Evolutionary conservation across 768 basidiomycete species (phyloP).

Genomic region (Royoungia palumana): DNA sequence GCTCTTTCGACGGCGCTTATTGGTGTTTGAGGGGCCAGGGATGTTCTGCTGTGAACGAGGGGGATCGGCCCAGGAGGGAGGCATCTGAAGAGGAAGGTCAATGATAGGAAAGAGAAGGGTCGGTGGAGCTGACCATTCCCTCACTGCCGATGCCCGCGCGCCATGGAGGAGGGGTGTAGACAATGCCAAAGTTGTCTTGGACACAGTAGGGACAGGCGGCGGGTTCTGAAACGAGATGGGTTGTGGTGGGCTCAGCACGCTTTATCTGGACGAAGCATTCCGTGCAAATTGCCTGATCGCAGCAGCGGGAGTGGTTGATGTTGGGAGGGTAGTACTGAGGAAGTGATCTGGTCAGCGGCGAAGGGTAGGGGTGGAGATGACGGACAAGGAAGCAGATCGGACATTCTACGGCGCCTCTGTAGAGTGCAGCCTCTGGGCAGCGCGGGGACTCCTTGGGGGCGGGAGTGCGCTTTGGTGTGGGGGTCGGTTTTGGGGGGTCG

Average conservation of each 20-base stretch:
- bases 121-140: slow-evolving; percentile 49
- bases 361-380: slow-evolving; percentile 24
- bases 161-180: slow-evolving; percentile 82
- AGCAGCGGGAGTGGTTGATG: slow-evolving; percentile 96
- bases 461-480: slow-evolving; percentile 50
- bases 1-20: slow-evolving; percentile 83
- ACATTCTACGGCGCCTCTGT: slow-evolving; percentile 86
- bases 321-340: slow-evolving; percentile 92
- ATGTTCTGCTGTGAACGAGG: slow-evolving; percentile 43
- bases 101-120: background rate
- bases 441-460: slow-evolving; percentile 62
- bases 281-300: slow-evolving; percentile 97
- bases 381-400: slow-evolving; percentile 96
- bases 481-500: slow-evolving; percentile 25
- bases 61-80: slow-evolving; percentile 52
- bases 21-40: slow-evolving; percentile 40
- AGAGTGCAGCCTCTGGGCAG: slow-evolving; percentile 73
- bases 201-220: slow-evolving; percentile 98
- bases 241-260: slow-evolving; percentile 89
- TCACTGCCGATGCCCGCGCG: slow-evolving; percentile 76
- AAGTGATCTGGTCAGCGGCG: slow-evolving; percentile 27
- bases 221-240: slow-evolving; percentile 93
- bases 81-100: slow-evolving; percentile 29
- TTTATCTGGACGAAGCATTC: slow-evolving; percentile 99
- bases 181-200: slow-evolving; percentile 93